These are phyloP conservation scores for Eimeria maxima DNA, from an alignment of 169 alveolate species.

Conservation along the genomic window DNA sequence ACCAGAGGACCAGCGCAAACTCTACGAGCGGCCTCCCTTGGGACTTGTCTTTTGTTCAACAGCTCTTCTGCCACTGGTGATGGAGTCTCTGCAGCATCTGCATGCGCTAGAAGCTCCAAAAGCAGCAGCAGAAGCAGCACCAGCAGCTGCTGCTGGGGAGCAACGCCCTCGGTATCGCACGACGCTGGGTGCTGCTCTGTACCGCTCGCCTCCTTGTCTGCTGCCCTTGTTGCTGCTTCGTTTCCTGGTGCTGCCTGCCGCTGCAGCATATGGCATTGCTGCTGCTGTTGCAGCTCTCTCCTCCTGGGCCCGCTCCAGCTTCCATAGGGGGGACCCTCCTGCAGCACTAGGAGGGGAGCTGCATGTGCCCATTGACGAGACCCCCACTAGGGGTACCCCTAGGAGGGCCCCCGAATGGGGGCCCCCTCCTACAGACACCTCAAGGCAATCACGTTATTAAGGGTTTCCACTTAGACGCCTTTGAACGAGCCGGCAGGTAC, in stretches of 20 bases:
- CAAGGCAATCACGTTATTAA: neutral
- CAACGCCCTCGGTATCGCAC: neutral
- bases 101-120: slow-evolving; percentile 59
- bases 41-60: slow-evolving; percentile 41
- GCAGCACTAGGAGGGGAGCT: slow-evolving; percentile 59
- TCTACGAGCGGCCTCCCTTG: neutral
- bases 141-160: slow-evolving; percentile 17
- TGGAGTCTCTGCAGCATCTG: slow-evolving; percentile 59
- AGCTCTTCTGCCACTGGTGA: slow-evolving; percentile 64
- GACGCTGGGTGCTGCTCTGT: slow-evolving; percentile 19
- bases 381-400: slow-evolving; percentile 13
- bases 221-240: slow-evolving; percentile 67
- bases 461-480: no score
- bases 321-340: slow-evolving; percentile 64
- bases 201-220: slow-evolving; percentile 66
- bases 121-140: slow-evolving; percentile 14
- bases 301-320: neutral
- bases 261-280: slow-evolving; percentile 50
- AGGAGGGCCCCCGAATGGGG: slow-evolving; percentile 38
- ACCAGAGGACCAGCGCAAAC: neutral
- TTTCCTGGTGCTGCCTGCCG: slow-evolving; percentile 62
- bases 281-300: slow-evolving; percentile 25
- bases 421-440: neutral
- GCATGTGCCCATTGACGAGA: slow-evolving; percentile 41
- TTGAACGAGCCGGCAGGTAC: neutral